phyloP scores from a whole-genome alignment of 306 rosid genomes.

The Pyrus betulifolia region DNA sequence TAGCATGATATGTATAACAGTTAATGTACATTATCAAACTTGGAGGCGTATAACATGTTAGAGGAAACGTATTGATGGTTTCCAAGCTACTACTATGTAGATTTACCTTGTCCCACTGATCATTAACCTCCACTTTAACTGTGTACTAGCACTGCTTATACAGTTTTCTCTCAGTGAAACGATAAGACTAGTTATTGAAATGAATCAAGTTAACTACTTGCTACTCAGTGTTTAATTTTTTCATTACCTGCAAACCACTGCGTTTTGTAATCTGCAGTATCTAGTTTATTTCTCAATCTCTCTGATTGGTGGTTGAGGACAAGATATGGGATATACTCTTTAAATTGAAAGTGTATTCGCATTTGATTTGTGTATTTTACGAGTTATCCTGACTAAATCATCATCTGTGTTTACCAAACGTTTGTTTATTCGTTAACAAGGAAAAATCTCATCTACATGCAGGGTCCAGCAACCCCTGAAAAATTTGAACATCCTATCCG shows the following conservation, averaged over 20 bases:
- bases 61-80: background rate
- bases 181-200: background rate
- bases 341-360: background rate
- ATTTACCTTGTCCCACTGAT: background rate
- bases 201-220: background rate
- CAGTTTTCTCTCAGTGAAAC: background rate
- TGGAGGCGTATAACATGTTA: background rate
- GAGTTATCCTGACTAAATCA: background rate
- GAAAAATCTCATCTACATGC: background rate
- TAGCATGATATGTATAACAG: background rate
- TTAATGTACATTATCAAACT: background rate
- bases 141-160: too few relatives aligned
- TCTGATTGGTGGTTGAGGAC: background rate
- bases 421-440: background rate
- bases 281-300: background rate
- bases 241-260: too few relatives aligned
- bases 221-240: too few relatives aligned
- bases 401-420: background rate
- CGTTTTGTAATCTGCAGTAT: too few relatives aligned
- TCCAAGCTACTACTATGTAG: background rate
- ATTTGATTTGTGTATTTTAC: background rate
- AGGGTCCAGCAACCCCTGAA: constrained; percentile 92
- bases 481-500: constrained; percentile 55
- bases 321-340: background rate
- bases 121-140: too few relatives aligned